Conservation (phyloP, 306 rosid species). For the Ammopiptanthus mongolicus region DNA sequence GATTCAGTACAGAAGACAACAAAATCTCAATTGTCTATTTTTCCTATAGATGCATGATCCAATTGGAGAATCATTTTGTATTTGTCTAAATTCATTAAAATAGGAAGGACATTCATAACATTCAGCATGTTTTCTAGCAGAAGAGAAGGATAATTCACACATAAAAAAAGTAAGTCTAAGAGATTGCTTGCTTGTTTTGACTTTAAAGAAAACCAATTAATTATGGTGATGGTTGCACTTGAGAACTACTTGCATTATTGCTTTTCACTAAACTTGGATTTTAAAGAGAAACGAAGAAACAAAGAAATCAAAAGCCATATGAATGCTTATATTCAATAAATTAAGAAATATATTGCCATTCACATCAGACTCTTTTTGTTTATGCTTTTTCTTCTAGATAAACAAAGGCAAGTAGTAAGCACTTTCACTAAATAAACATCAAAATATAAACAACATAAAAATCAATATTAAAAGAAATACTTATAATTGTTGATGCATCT, state of each 20-base stretch:
- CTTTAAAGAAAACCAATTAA: slow-evolving; percentile 76
- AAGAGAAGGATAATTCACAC: too few species aligned
- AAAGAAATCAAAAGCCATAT: neutral
- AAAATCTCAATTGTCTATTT: too few species aligned
- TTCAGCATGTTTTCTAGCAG: too few species aligned
- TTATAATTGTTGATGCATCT: too few species aligned
- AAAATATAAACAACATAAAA: neutral
- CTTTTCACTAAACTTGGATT: slow-evolving; percentile 16
- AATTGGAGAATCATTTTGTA: too few species aligned
- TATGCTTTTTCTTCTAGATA: slow-evolving; percentile 53
- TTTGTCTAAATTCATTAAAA: too few species aligned
- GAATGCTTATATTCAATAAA: slow-evolving; percentile 2
- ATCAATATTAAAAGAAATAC: neutral
- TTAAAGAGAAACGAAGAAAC: neutral
- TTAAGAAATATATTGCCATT: slow-evolving; percentile 50
- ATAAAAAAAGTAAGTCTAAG: too few species aligned
- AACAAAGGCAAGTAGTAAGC: slow-evolving; percentile 26
- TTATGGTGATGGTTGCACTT: slow-evolving; percentile 42
- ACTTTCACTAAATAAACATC: neutral
- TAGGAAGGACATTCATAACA: too few species aligned
- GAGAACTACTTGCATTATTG: slow-evolving; percentile 45
- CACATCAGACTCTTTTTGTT: slow-evolving; percentile 40
- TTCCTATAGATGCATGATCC: too few species aligned
- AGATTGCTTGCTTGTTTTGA: too few species aligned
- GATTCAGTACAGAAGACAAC: too few species aligned